phyloP scores from a whole-genome alignment of 352 stramenopile species.

The Elongisporangium undulatum region DNA sequence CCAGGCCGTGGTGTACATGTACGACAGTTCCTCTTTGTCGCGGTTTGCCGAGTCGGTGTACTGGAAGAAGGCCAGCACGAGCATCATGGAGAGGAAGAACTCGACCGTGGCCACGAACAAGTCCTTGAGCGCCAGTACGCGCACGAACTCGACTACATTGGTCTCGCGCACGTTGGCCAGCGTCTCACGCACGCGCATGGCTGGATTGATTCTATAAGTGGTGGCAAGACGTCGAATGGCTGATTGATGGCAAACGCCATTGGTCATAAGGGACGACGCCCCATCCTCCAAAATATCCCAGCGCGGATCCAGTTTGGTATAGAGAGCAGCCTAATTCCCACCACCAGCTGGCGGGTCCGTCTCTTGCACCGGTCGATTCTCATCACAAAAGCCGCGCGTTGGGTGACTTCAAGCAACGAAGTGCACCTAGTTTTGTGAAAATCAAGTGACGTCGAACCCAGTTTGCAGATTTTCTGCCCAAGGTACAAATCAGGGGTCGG shows the following conservation, averaged over 20 bases:
- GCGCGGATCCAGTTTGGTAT: background rate
- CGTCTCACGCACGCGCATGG: background rate
- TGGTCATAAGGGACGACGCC: background rate
- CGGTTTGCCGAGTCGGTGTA: slow-evolving; percentile 35
- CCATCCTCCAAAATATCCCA: background rate
- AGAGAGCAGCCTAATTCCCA: background rate
- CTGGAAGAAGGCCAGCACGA: slow-evolving; percentile 73
- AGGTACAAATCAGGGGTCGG: background rate
- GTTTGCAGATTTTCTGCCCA: background rate
- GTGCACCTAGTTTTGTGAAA: background rate
- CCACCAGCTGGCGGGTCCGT: background rate
- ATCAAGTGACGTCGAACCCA: background rate
- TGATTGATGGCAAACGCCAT: no score
- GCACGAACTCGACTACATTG: background rate
- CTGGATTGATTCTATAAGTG: background rate
- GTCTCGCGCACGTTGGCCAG: background rate
- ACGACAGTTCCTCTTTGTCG: slow-evolving; percentile 67
- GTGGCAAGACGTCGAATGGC: background rate
- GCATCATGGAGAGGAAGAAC: slow-evolving; percentile 66
- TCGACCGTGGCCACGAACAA: slow-evolving; percentile 57
- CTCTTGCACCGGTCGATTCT: background rate
- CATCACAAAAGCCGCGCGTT: background rate
- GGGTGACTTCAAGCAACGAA: background rate
- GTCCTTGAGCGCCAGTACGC: slow-evolving; percentile 31
- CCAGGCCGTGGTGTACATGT: slow-evolving; percentile 63